Percentiles rank a stretch among this genome's conserved stretches.
These are phyloP conservation scores for Vanrija sp. DNA, from an alignment of 1,284 basidiomycete genomes.

Conservation along the genomic window DNA sequence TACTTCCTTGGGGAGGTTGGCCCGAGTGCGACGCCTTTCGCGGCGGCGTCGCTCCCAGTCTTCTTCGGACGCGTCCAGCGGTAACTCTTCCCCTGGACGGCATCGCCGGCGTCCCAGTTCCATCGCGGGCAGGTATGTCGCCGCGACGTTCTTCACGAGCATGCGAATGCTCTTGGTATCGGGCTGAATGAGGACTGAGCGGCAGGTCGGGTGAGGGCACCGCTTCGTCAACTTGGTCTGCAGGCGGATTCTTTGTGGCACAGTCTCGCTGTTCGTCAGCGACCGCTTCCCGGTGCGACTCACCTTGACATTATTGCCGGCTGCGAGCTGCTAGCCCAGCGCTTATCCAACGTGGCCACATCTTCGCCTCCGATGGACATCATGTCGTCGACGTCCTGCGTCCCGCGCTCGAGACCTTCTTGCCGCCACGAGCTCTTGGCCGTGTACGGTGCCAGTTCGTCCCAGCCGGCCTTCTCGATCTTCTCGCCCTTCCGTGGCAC, in stretches of 20 bases:
- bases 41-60: conserved; percentile 3
- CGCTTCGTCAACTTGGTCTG: conserved; percentile 92
- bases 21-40: conserved; percentile 9
- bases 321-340: conserved; percentile 78
- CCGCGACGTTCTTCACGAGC: conserved; percentile 95
- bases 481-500: conserved; percentile 1
- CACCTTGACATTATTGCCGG: conserved; percentile 63
- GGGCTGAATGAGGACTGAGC: conserved; percentile 95
- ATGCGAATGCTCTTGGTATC: conserved; percentile 92
- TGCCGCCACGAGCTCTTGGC: conserved; percentile 35
- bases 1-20: conserved; percentile 8
- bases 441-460: conserved; percentile 39
- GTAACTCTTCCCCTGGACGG: conserved; percentile 13
- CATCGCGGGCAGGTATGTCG: conserved; percentile 86
- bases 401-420: conserved; percentile 17
- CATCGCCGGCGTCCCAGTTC: conserved; percentile 55
- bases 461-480: conserved; percentile 27
- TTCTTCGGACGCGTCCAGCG: conserved; percentile 2
- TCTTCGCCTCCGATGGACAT: conserved; percentile 59
- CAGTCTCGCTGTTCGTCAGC: conserved; percentile 27
- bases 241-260: conserved; percentile 81
- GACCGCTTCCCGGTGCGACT: conserved; percentile 30
- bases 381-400: conserved; percentile 49
- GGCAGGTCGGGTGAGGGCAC: conserved; percentile 71
- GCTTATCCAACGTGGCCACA: conserved; percentile 68